Evolutionary conservation across 306 rosid species (phyloP), one percentile per base, ranked within the genome.

Genomic region (Ormosia emarginata): DNA sequence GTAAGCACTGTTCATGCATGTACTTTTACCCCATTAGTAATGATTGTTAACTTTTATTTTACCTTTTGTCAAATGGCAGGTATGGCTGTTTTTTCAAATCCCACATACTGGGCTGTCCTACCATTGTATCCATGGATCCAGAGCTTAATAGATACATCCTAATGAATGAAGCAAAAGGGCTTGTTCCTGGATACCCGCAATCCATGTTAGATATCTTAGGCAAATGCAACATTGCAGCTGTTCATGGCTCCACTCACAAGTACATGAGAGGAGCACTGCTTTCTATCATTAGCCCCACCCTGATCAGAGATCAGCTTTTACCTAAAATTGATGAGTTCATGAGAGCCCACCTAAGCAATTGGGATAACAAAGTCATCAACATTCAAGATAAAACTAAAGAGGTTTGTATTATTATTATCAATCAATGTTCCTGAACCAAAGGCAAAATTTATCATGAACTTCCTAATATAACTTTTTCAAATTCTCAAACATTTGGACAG

Each of bases 51-150:
- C 37, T 47, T 50, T 86, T 76, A 8, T 59, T 72, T 80, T 63
- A 56, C 66, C 58, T 59, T 70, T 68, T 71, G 52, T 61, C 3
- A 57, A 68, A 39, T 81, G 56, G 81, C 91, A 93, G 99, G 94
- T 96, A 90, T 83, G 99, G 99, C 59, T 89, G 93, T 83, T 88
- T 96, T 80, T 96, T 96, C 94, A 96, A 96, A 82, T 93, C 99
- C 52, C 99, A 96, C 89, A 86, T 96, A 77, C 85, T 96, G 67
- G 99, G 99, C 10, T 92, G 98, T 86, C 99, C 99, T 69, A 96
- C 98, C 52, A 89, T 91, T 52, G 98, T 96, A 57, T 96, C 97
- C 3, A 93, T 96, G 98, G 99, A 96, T 92, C 89, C 99, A 67
- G 99, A 96, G 82, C 58, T 92, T 3, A 96, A 96, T 79, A 88